These are phyloP conservation scores for Pugionium dolabratum DNA, from an alignment of 345 rosid species.

Conservation along the genomic window DNA sequence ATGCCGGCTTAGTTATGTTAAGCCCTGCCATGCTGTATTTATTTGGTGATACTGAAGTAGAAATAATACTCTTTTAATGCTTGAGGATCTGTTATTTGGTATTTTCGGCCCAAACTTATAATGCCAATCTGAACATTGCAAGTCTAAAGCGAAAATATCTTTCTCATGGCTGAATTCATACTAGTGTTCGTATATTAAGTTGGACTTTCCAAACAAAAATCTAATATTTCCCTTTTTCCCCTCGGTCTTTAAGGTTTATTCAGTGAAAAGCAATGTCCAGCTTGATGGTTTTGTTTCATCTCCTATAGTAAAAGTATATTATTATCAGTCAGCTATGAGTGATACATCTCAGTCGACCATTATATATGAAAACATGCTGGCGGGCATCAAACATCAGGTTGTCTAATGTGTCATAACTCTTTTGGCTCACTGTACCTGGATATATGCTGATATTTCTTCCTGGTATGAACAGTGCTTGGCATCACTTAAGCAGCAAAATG, in stretches of 20 bases:
- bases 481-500: conserved; percentile 50
- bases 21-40: conserved; percentile 15
- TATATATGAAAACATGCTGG: conserved; percentile 45
- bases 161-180: conserved; percentile 5
- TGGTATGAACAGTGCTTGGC: conserved; percentile 64
- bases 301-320: conserved; percentile 65
- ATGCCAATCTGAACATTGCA: conserved; percentile 21
- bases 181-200: conserved; percentile 11
- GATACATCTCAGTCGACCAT: conserved; percentile 40
- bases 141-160: conserved; percentile 14
- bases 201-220: conserved; percentile 21
- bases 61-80: conserved; percentile 14
- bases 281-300: conserved; percentile 66
- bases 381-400: conserved; percentile 63
- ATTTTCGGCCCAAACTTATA: conserved; percentile 25
- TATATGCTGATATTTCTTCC: conserved; percentile 35
- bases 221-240: conserved; percentile 23
- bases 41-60: conserved; percentile 26
- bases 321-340: conserved; percentile 50
- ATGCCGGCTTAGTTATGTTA: not conserved
- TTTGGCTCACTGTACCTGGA: conserved; percentile 26
- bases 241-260: conserved; percentile 57
- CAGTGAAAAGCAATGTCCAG: conserved; percentile 68
- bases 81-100: conserved; percentile 9
- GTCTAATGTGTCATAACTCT: conserved; percentile 31